Evolutionary conservation across 176 grass and related monocot species (phyloP).

Genomic region (Eleusine coracana): DNA sequence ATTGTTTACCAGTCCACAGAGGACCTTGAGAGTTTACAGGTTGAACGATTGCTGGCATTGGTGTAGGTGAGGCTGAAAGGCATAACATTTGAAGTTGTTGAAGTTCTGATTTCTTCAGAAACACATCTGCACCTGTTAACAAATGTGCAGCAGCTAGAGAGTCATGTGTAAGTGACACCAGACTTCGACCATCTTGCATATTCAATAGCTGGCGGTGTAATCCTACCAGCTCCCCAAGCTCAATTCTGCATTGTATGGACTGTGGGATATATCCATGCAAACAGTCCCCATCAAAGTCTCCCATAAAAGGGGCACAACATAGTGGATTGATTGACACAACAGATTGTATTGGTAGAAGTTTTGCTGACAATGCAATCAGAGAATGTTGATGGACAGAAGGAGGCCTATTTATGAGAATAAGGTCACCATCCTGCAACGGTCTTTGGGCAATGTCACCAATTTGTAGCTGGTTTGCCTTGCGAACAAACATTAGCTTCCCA

Average conservation of each 20-base stretch:
- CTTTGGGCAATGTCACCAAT: slow-evolving; percentile 78
- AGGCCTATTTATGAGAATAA: slow-evolving; percentile 88
- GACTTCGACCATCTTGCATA: slow-evolving; percentile 77
- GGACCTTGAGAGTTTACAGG: slow-evolving; percentile 40
- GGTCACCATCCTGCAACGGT: slow-evolving; percentile 80
- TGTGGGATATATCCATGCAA: slow-evolving; percentile 95
- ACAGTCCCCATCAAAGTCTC: slow-evolving; percentile 98
- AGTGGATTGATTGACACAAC: slow-evolving; percentile 80
- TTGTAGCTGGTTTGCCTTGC: slow-evolving; percentile 65
- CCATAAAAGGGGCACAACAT: slow-evolving; percentile 77
- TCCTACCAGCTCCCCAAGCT: slow-evolving; percentile 69
- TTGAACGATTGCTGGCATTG: slow-evolving; percentile 50
- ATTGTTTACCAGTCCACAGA: slow-evolving; percentile 79
- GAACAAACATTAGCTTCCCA: slow-evolving; percentile 55
- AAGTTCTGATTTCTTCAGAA: slow-evolving; percentile 66
- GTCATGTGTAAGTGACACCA: slow-evolving; percentile 87
- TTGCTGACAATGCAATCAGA: slow-evolving; percentile 72
- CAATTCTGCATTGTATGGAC: slow-evolving; percentile 67
- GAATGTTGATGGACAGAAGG: slow-evolving; percentile 96
- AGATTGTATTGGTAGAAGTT: slow-evolving; percentile 59
- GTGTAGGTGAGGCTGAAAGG: slow-evolving; percentile 34
- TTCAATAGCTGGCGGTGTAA: slow-evolving; percentile 74
- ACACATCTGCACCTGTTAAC: slow-evolving; percentile 52
- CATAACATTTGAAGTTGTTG: slow-evolving; percentile 83
- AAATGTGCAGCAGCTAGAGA: slow-evolving; percentile 68